Evolutionary conservation across 2,329 filamentous ascomycete genomes (phyloP), one percentile per base, ranked within the genome.

Genomic region (Berkeleyomyces basicola): DNA sequence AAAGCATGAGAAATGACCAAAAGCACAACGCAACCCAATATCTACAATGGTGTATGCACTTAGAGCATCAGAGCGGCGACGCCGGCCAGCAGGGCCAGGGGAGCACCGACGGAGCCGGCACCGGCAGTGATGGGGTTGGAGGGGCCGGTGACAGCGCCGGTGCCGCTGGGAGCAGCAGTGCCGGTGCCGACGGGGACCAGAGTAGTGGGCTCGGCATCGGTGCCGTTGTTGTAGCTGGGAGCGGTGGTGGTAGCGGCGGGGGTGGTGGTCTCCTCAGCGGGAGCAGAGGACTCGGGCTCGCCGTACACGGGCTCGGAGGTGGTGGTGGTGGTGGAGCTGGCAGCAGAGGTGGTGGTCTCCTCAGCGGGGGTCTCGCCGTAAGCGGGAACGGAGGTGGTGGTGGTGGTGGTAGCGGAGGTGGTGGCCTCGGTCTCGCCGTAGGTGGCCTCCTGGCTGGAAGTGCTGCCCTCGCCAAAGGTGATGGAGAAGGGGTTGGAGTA

Each of bases 401-500:
- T 66, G 65, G 68, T 69, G 40, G 68, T 64, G 59, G 68, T 66
- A 60, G 65, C 66, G 63, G 69, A 70, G 65, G 68, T 65, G 67
- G 69, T 70, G 42, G 61, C 59, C 44, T 40, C 60, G 51, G 62
- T 55, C 42, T 69, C 62, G 68, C 72, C 66, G 65, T 67, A 61
- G 65, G 67, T 66, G 58, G 67, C 61, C 46, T 66, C 60, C 58
- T 49, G 9, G 6, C 36, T 43, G 37, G 68, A 61, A 64, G 66
- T 58, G 59, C 63, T 63, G 58, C 63, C 67, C 36, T 65, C 68
- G 55, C 65, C 69, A 57, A 70, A 73, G 62, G 70, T 69, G 69
- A 83, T 82, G 69, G 74, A 68, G 76, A 86, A 86, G 68, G 81
- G 81, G 74, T 78, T 78, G 63, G 80, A 82, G 77, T 79, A 85